Base-by-base conservation (phyloP, 495 filamentous ascomycete genomes). In the Darksidea phi region DNA sequence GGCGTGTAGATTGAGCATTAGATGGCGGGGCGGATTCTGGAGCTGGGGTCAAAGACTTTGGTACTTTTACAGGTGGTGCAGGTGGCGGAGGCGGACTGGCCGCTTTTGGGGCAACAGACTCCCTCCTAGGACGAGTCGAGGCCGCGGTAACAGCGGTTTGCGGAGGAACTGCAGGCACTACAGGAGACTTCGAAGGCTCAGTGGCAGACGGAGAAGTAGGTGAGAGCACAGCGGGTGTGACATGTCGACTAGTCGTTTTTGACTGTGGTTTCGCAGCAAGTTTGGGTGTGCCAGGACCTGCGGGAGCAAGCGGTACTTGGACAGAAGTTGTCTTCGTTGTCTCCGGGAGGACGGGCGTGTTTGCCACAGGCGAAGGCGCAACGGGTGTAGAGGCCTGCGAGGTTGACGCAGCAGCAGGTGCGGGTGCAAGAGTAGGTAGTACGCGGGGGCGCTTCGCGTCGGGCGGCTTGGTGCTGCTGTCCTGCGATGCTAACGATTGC, bases 291-390 rank as follows among this genome's bases (percentile, higher is more conserved):
- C 66, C 60, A 43, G 62, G 62, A 24, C 67, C 69, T 32, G 67
- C 67, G 21, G 73, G 72, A 5, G 71, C 71, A 18, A 72, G 63
- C 18, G 73, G 56, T 15, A 64, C 63, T 21, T 64, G 72, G 8
- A 70, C 49, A 46, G 73, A 70, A n/a, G 61, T 66, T 18, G 60
- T 62, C 37, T 62, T 57, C 2, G 51, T 64, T 15, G 57, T 26
- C 20, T 66, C 64, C 13, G 71, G 66, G 11, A 73, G 55, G 11
- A 70, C 59, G 53, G 68, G 63, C n/a, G 57, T 61, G 41, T 49
- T 49, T 18, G 57, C 51, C 10, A 59, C 59, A 36, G 54, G 36
- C 6, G 34, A 34, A n/a, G 47, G 38, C 6, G 50, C 47, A 13
- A 55, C 61, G 8, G 65, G 64, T 12, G 64, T 51, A 17, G 64